Percentiles rank a stretch among this genome's conserved stretches.
These are phyloP conservation scores for Rhipidocladum racemiflorum DNA, from an alignment of 176 grass and related monocot species.

Conservation along the genomic window DNA sequence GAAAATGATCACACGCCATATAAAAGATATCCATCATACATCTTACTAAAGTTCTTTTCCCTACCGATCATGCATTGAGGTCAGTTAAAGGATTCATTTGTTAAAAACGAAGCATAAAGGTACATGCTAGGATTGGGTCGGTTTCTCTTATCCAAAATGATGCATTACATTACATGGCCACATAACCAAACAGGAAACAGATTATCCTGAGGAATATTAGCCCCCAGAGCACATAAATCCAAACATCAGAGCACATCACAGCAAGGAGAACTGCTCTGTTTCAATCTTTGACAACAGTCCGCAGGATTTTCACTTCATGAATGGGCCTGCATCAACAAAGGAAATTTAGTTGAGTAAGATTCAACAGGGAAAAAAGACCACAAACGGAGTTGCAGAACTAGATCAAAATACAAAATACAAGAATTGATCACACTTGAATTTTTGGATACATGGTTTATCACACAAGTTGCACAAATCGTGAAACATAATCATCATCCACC, in stretches of 20 bases:
- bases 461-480: no score
- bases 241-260: neutral
- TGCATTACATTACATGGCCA: constrained; percentile 1
- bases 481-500: no score
- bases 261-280: neutral
- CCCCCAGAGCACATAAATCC: neutral
- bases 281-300: constrained; percentile 82
- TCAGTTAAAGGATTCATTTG: neutral
- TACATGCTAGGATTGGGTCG: neutral
- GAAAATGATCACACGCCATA: neutral
- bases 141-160: neutral
- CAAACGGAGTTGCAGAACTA: neutral
- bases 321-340: constrained; percentile 63
- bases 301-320: constrained; percentile 89
- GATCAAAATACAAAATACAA: neutral
- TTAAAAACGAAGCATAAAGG: neutral
- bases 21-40: neutral
- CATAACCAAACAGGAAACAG: neutral
- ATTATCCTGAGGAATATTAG: neutral
- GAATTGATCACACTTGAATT: neutral
- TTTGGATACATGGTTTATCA: neutral
- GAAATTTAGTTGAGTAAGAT: neutral
- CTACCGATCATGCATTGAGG: neutral
- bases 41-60: neutral
- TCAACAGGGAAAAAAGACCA: neutral